A percentile compares a stretch with the other conserved stretches of the same genome.
phyloP scores from a whole-genome alignment of 2,329 filamentous ascomycete species.

The Exophiala lecanii-corni region DNA sequence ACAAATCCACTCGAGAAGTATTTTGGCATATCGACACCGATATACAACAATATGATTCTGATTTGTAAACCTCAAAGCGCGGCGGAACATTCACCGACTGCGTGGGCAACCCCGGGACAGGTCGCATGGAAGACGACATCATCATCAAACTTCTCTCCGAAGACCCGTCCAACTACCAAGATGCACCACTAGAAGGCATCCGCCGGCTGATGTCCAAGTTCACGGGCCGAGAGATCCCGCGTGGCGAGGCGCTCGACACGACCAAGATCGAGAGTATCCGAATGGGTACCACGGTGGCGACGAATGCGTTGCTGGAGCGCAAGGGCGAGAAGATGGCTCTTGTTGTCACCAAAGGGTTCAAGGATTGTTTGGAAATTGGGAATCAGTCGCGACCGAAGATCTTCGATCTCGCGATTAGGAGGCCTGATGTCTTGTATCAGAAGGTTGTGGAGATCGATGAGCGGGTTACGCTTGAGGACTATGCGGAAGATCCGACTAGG shows the following conservation, averaged over 20 bases:
- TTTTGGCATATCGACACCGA: background rate
- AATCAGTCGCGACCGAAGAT: slow-evolving; percentile 87
- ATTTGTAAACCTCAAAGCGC: slow-evolving; percentile 48
- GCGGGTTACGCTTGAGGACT: slow-evolving; percentile 85
- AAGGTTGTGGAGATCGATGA: slow-evolving; percentile 85
- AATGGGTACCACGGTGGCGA: slow-evolving; percentile 94
- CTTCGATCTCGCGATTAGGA: slow-evolving; percentile 81
- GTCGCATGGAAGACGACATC: slow-evolving; percentile 65
- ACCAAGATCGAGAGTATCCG: slow-evolving; percentile 81
- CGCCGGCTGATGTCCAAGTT: slow-evolving; percentile 78
- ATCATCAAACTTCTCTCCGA: slow-evolving; percentile 86
- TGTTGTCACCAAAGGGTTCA: slow-evolving; percentile 82
- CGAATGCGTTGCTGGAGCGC: slow-evolving; percentile 82
- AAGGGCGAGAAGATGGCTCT: slow-evolving; percentile 87
- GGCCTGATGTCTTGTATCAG: slow-evolving; percentile 83
- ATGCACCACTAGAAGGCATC: slow-evolving; percentile 88
- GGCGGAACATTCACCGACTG: slow-evolving; percentile 93
- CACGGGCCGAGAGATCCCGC: slow-evolving; percentile 67
- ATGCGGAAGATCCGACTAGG: slow-evolving; percentile 77
- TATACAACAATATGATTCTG: too few relatives aligned
- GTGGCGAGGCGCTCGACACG: slow-evolving; percentile 76
- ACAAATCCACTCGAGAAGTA: background rate
- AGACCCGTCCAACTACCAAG: slow-evolving; percentile 83
- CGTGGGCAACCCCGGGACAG: slow-evolving; percentile 71
- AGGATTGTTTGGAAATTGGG: slow-evolving; percentile 80